Conservation (phyloP, 2,329 filamentous ascomycete species). For the Aspergillus aculeatinus region DNA sequence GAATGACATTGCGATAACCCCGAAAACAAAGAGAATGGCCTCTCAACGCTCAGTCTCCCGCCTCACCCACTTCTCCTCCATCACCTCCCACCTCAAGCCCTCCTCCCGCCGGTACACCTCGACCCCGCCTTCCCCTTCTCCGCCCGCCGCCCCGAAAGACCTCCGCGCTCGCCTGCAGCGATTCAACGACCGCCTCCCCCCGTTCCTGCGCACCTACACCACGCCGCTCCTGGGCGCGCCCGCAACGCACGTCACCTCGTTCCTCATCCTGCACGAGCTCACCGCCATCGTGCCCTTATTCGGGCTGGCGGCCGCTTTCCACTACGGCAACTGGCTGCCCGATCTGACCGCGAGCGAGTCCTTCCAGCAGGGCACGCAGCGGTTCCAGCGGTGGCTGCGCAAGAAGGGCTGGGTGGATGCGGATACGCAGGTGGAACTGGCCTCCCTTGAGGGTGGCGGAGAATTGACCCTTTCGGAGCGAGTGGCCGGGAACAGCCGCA, state of each 20-base stretch:
- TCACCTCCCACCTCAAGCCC: slow-evolving; percentile 9
- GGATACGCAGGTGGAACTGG: slow-evolving; percentile 42
- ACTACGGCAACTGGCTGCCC: slow-evolving; percentile 75
- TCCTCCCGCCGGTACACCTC: slow-evolving; percentile 23
- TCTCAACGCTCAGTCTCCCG: slow-evolving; percentile 9
- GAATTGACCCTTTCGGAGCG: neutral
- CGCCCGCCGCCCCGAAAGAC: slow-evolving; percentile 22
- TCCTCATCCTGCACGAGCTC: slow-evolving; percentile 86
- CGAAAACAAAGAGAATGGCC: neutral
- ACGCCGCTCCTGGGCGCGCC: slow-evolving; percentile 71
- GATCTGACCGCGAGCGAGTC: slow-evolving; percentile 40
- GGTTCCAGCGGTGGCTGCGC: slow-evolving; percentile 74
- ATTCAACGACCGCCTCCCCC: slow-evolving; percentile 57
- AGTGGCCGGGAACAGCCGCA: neutral
- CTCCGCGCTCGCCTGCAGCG: slow-evolving; percentile 33
- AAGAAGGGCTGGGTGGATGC: slow-evolving; percentile 74
- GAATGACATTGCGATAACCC: no score
- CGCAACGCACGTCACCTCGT: slow-evolving; percentile 77
- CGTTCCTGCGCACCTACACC: slow-evolving; percentile 68
- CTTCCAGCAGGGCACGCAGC: slow-evolving; percentile 63
- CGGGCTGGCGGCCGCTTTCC: slow-evolving; percentile 72
- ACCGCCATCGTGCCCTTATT: slow-evolving; percentile 81
- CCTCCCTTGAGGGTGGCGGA: neutral
- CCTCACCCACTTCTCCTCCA: slow-evolving; percentile 11
- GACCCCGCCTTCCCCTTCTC: slow-evolving; percentile 22